Evolutionary conservation across 805 yeast species (phyloP), one percentile per base, ranked within the genome.

Genomic region (Kockiozyma suomiensis): DNA sequence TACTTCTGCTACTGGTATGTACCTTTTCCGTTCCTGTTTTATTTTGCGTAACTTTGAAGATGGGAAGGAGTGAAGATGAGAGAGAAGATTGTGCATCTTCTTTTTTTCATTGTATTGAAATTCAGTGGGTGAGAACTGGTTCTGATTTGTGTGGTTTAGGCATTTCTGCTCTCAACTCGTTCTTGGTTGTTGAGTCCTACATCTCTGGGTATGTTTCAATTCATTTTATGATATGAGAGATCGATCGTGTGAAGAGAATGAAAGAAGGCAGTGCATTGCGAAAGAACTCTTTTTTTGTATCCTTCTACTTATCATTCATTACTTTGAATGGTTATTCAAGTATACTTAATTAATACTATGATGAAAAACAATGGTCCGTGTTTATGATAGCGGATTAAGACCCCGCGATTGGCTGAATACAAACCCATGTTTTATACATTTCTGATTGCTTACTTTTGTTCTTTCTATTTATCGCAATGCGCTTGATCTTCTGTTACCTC

Each of bases 381-480:
- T 89, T 89, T 87, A 87, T 84, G 96, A 90, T 88, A 91, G 66
- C 86, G 96, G 90, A 80, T 83, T 88, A 67, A 88, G 93, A 87
- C 96, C 96, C 83, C 92, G 86, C 88, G 85, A 85, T 48, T 26
- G 62, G 72, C 86, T 90, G 96, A 89, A 92, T 88, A 89, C 85
- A 86, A 78, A 79, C 70, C 77, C 76, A 76, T 55, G 70, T 70
- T 71, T 73, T 73, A 78, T 77, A 76, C 73, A 72, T 72, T 74
- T 79, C 79, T 79, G 70, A 57, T 58, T 30, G 25, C 10, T 25
- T 30, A 26, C 25, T 32, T 5, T 21, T 7, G 19, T 15, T 25
- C 7, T 30, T 15, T 23, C 21, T 12, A n/a, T n/a, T n/a, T n/a
- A n/a, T n/a, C n/a, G n/a, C n/a, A n/a, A n/a, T n/a, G n/a, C n/a